Conservation (phyloP, 1,284 basidiomycete genomes). For the Cystobasidium sp. region DNA sequence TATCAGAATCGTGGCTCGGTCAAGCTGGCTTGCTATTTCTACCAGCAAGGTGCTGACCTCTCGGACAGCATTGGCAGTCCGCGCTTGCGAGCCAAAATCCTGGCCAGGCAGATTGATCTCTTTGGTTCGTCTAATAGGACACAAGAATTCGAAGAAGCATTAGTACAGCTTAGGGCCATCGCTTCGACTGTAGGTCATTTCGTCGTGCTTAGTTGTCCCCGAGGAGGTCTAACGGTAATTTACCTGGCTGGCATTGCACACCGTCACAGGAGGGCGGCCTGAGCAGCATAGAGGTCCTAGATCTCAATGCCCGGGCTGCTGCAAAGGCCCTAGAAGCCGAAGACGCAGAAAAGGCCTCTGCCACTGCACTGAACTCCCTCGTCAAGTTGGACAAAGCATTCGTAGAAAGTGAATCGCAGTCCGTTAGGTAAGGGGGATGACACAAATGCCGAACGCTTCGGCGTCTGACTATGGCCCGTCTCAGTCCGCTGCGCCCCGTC, state of each 20-base stretch:
- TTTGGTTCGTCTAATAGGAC: not conserved
- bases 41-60: constrained; percentile 71
- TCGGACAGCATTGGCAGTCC: constrained; percentile 70
- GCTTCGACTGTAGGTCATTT: not conserved
- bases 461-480: not conserved
- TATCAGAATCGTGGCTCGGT: constrained; percentile 69
- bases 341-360: constrained; percentile 1
- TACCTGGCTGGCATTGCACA: too few relatives aligned
- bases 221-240: not conserved
- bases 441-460: not conserved
- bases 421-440: not conserved
- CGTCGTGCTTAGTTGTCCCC: not conserved
- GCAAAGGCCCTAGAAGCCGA: not conserved
- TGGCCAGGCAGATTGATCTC: constrained; percentile 61
- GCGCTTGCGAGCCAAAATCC: constrained; percentile 67
- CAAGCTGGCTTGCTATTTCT: constrained; percentile 79
- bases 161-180: constrained; percentile 12
- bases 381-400: constrained; percentile 34
- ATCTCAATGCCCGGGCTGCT: constrained; percentile 10
- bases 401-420: constrained; percentile 13
- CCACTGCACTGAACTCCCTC: constrained; percentile 8
- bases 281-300: constrained; percentile 23
- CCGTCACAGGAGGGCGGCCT: constrained; percentile 27
- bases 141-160: not conserved
- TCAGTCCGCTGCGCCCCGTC: not conserved